phyloP scores from a whole-genome alignment of 805 yeast genomes.

The Candida namnaoensis region DNA sequence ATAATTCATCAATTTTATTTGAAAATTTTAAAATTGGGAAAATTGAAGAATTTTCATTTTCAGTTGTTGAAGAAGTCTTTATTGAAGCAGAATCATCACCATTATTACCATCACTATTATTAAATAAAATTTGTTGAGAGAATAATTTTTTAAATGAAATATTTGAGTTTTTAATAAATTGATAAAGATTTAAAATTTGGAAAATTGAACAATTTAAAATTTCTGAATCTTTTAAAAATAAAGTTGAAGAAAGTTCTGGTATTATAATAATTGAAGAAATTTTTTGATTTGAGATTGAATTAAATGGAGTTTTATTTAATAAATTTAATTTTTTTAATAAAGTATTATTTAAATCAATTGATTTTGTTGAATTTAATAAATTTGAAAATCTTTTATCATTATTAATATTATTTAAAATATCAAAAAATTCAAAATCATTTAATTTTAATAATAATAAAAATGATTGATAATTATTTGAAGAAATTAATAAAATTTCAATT shows the following conservation, averaged over 20 bases:
- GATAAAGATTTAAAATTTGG: slow-evolving; percentile 43
- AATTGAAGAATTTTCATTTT: too few species aligned
- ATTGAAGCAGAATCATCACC: too few species aligned
- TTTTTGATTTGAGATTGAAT: slow-evolving; percentile 5
- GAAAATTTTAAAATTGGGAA: too few species aligned
- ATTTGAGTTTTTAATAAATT: slow-evolving; percentile 47
- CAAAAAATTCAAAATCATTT: slow-evolving; percentile 36
- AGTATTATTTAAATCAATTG: slow-evolving; percentile 4
- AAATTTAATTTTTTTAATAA: slow-evolving; percentile 5
- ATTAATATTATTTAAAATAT: slow-evolving; percentile 30
- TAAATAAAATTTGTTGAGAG: slow-evolving; percentile 59
- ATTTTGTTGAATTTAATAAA: slow-evolving; percentile 5
- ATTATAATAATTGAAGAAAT: not conserved
- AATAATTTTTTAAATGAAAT: slow-evolving; percentile 52
- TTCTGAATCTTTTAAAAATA: slow-evolving; percentile 29
- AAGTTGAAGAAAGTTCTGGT: not conserved
- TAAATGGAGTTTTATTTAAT: slow-evolving; percentile 8
- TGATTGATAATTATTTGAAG: slow-evolving; percentile 12
- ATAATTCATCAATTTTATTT: too few species aligned
- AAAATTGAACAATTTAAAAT: slow-evolving; percentile 29
- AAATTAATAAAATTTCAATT: slow-evolving; percentile 10
- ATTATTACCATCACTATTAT: slow-evolving; percentile 9
- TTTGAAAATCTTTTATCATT: slow-evolving; percentile 20
- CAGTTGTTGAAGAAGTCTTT: too few species aligned
- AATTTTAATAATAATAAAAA: slow-evolving; percentile 27